These are phyloP conservation scores for Aspergillus cavernicola DNA, from an alignment of 495 filamentous ascomycete species.

Conservation along the genomic window DNA sequence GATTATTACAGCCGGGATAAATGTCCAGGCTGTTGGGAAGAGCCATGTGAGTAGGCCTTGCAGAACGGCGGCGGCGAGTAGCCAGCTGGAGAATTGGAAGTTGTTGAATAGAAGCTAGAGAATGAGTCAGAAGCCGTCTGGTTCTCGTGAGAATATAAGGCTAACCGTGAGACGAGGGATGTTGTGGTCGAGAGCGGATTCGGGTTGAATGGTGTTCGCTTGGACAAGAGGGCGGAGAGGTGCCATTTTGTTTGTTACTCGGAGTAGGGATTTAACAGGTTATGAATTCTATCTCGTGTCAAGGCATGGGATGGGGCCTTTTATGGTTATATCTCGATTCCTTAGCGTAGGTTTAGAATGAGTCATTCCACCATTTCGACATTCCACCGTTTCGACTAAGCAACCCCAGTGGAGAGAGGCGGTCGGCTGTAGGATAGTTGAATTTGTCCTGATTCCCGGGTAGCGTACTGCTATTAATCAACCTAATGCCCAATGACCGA, in stretches of 20 bases:
- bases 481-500: no score
- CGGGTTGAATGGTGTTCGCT: background rate
- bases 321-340: no score
- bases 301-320: no score
- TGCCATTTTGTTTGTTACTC: background rate
- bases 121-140: background rate
- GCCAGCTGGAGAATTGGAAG: slow-evolving; percentile 4
- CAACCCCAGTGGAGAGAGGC: no score
- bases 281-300: no score
- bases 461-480: no score
- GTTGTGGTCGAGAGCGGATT: background rate
- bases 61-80: background rate
- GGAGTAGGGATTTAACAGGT: no score
- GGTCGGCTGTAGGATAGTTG: no score
- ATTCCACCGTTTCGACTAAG: no score
- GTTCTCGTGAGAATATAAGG: background rate
- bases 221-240: background rate
- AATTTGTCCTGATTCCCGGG: no score
- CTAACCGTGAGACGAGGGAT: background rate
- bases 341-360: no score
- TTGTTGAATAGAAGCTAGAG: slow-evolving; percentile 1
- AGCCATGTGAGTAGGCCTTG: background rate
- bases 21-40: slow-evolving; percentile 2
- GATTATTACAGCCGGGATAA: slow-evolving; percentile 1
- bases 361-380: no score